These are phyloP conservation scores for Ganoderma sinense DNA, from an alignment of 1,284 basidiomycete genomes.

Conservation along the genomic window DNA sequence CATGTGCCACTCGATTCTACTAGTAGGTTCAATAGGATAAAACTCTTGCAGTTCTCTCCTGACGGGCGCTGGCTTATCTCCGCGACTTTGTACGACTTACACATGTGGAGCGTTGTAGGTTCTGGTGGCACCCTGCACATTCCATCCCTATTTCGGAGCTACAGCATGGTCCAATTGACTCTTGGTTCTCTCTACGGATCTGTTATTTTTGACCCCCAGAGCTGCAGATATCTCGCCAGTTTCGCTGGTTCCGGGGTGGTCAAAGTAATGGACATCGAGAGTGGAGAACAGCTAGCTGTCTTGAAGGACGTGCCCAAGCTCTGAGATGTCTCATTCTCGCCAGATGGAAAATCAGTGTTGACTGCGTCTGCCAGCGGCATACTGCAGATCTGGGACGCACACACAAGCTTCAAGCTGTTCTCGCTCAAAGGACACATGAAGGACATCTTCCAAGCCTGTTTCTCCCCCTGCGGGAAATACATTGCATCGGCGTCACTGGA, in stretches of 20 bases:
- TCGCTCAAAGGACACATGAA: neutral
- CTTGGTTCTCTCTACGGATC: neutral
- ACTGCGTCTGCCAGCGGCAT: neutral
- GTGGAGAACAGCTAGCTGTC: neutral
- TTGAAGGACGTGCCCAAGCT: neutral
- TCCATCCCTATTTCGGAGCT: too few species aligned
- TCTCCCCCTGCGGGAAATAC: conserved; percentile 12
- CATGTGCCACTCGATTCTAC: too few species aligned
- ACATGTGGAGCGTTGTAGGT: neutral
- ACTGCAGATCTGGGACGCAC: neutral
- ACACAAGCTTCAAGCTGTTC: neutral
- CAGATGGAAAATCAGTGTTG: neutral
- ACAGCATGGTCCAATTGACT: too few species aligned
- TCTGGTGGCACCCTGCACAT: neutral
- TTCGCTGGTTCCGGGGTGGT: neutral
- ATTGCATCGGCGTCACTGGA: conserved; percentile 23
- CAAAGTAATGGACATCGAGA: neutral
- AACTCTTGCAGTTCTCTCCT: neutral
- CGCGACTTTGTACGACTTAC: neutral
- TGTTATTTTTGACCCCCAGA: neutral
- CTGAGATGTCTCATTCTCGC: neutral
- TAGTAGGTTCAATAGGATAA: too few species aligned
- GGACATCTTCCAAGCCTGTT: neutral
- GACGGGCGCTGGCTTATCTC: neutral
- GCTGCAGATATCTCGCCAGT: neutral